A percentile compares a stretch with the other conserved stretches of the same genome.
Conservation (phyloP, 352 stramenopile genomes). For the Phytophthora sansomeana region DNA sequence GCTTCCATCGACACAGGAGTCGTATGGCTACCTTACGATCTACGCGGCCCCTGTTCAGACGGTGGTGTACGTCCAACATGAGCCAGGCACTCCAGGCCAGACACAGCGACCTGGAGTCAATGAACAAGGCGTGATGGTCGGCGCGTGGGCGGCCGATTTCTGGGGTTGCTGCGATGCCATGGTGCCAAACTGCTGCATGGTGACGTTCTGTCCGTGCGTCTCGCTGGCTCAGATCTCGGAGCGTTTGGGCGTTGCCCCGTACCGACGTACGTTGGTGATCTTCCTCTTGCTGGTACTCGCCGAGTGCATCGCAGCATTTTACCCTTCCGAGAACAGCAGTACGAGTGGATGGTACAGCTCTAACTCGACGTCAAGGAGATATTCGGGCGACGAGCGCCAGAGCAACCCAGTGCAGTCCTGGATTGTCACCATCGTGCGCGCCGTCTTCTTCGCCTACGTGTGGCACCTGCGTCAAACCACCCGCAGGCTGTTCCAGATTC, state of each 20-base stretch:
- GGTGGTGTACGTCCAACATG: slow-evolving; percentile 26
- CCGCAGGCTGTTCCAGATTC: slow-evolving; percentile 40
- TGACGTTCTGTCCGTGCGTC: slow-evolving; percentile 59
- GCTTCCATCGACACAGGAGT: slow-evolving; percentile 5
- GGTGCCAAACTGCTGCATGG: slow-evolving; percentile 59
- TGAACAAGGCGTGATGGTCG: slow-evolving; percentile 31
- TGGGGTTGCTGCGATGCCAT: slow-evolving; percentile 51
- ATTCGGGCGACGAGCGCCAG: slow-evolving; percentile 9
- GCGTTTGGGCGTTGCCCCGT: slow-evolving; percentile 45
- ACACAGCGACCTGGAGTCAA: slow-evolving; percentile 1
- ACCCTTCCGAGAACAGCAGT: slow-evolving; percentile 6
- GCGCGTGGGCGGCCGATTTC: slow-evolving; percentile 41
- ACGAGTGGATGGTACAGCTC: slow-evolving; percentile 7
- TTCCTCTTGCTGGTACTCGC: slow-evolving; percentile 42
- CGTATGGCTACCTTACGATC: slow-evolving; percentile 20
- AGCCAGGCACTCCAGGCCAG: neutral
- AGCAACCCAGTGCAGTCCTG: slow-evolving; percentile 31
- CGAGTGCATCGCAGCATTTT: slow-evolving; percentile 36
- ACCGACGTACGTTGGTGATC: slow-evolving; percentile 33
- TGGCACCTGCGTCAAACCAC: slow-evolving; percentile 53
- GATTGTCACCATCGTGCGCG: slow-evolving; percentile 33
- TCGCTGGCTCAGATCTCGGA: slow-evolving; percentile 55
- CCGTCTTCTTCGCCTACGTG: slow-evolving; percentile 40
- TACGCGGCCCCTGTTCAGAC: slow-evolving; percentile 26
- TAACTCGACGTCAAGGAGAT: neutral